Base-by-base conservation (phyloP, 441 rosid genomes). In the Brassica balearica region DNA sequence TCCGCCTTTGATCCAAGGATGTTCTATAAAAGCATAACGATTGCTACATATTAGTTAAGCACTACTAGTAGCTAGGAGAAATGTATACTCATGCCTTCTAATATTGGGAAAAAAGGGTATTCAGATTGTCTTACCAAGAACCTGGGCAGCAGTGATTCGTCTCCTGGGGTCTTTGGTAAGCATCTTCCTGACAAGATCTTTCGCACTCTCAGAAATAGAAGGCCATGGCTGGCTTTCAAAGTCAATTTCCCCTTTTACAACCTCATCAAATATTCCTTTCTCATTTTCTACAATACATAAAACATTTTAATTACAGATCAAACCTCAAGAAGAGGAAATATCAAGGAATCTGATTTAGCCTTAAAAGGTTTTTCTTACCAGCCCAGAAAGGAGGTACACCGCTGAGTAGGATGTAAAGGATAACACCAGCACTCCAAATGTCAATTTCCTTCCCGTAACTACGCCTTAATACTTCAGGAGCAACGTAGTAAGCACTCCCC, bases 361-460 rank as follows among this genome's bases (percentile, higher is more conserved):
- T 76, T 72, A 12, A 62, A 74, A 43, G 0, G 22, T 11, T 38
- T 25, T 36, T 61, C 60, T 84, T 92, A 96, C 98, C 97, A 4
- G 91, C 96, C 97, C 93, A 91, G 85, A 96, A 93, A 51, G 99
- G 98, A 81, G 99, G 98, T 34, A 89, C 95, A 3, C 98, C 98
- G 22, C 98, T 88, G 38, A 95, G 96, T 53, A 95, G 91, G 82
- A 95, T 90, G 76, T 95, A 95, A 61, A 92, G 80, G 48, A 95
- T 93, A 65, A 93, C 91, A 32, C 98, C 97, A 15, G 97, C 98
- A 83, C 98, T 93, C 98, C 99, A 95, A 63, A 93, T 69, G 75
- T 95, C 99, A 15, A 92, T 91, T 83, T 95, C 99, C 86, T 90
- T 92, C 51, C 98, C 99, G 10, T 93, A 95, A 43, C 88, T 88